Evolutionary conservation across 1,284 basidiomycete genomes (phyloP).

Genomic region (Sporisorium iseilematis-ciliati): DNA sequence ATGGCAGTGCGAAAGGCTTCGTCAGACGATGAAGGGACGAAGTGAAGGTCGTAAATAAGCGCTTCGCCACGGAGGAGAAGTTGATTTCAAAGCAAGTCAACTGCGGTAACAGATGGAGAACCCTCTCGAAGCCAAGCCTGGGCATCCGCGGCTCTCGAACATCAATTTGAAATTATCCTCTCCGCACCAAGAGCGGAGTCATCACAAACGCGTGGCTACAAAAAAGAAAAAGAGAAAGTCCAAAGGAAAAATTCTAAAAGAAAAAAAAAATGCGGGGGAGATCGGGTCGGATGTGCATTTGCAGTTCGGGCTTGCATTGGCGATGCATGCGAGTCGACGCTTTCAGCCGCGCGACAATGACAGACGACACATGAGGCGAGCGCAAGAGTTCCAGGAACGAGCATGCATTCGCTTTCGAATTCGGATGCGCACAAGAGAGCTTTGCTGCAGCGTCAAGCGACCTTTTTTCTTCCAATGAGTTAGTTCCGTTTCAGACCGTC

Average conservation of each 20-base stretch:
- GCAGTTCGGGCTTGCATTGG: too few species aligned
- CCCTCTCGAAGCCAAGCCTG: background rate
- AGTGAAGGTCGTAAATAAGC: too few species aligned
- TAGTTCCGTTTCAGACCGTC: constrained; percentile 6
- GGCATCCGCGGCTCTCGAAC: background rate
- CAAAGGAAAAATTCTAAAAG: constrained; percentile 8
- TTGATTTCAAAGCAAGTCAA: background rate
- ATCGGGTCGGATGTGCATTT: constrained; percentile 19
- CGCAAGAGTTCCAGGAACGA: too few species aligned
- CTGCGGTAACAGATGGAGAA: background rate
- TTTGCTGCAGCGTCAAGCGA: constrained; percentile 6
- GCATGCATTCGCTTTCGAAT: too few species aligned
- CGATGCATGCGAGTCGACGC: too few species aligned
- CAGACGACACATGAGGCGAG: too few species aligned
- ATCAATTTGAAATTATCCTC: background rate
- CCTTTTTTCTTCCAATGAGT: background rate
- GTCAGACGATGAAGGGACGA: too few species aligned
- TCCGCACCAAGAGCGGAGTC: background rate
- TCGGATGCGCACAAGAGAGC: background rate
- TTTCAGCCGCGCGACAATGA: too few species aligned
- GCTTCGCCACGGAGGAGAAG: background rate
- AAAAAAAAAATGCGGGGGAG: constrained; percentile 21
- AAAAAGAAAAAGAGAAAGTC: background rate
- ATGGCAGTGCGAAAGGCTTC: too few species aligned
- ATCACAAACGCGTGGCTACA: constrained; percentile 1